These are phyloP conservation scores for Pisolithus tinctorius DNA, from an alignment of 768 basidiomycete genomes.

Conservation along the genomic window DNA sequence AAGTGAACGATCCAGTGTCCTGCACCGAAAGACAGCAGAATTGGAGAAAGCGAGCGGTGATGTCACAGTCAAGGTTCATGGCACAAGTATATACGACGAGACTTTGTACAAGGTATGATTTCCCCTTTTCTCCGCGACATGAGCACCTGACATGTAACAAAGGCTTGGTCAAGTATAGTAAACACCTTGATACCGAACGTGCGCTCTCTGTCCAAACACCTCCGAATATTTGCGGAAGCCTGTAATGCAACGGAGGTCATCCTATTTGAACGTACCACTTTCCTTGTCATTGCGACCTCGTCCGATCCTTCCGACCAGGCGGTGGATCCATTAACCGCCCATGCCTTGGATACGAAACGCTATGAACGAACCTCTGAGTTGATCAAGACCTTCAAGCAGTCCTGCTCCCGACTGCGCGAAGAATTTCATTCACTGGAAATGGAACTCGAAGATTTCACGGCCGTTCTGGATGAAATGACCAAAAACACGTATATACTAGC, in stretches of 20 bases:
- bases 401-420: slow-evolving; percentile 77
- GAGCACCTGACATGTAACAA: slow-evolving; percentile 6
- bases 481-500: slow-evolving; percentile 90
- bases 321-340: slow-evolving; percentile 28
- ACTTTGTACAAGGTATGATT: slow-evolving; percentile 79
- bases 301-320: slow-evolving; percentile 24
- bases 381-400: slow-evolving; percentile 92
- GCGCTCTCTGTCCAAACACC: slow-evolving; percentile 78
- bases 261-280: slow-evolving; percentile 95
- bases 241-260: slow-evolving; percentile 92
- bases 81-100: slow-evolving; percentile 96
- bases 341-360: slow-evolving; percentile 57
- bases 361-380: slow-evolving; percentile 89
- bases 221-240: slow-evolving; percentile 78
- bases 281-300: slow-evolving; percentile 89
- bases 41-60: slow-evolving; percentile 62
- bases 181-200: slow-evolving; percentile 96
- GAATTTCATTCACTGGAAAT: slow-evolving; percentile 85
- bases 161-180: slow-evolving; percentile 99
- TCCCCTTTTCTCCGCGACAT: background rate
- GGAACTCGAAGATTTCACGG: slow-evolving; percentile 79
- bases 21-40: slow-evolving; percentile 70
- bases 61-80: slow-evolving; percentile 67
- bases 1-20: slow-evolving; percentile 43
- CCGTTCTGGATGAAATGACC: slow-evolving; percentile 88